Conservation (phyloP, 2,329 filamentous ascomycete genomes). For the Fusarium xylarioides region DNA sequence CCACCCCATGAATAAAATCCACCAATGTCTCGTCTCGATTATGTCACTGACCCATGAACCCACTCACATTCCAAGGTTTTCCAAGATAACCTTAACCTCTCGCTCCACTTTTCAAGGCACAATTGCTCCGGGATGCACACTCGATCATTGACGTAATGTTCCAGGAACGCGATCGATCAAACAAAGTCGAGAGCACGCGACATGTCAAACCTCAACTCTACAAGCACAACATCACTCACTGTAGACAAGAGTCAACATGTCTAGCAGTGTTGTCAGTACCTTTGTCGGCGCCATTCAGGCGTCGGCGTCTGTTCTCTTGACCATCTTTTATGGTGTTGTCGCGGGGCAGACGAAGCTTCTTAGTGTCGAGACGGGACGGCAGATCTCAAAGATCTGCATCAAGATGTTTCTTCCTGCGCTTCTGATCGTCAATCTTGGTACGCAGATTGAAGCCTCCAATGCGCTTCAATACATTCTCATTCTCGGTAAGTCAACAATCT, state of each 20-base stretch:
- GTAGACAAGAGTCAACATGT: neutral
- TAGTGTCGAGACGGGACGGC: constrained; percentile 24
- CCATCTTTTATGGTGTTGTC: constrained; percentile 27
- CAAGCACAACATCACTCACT: neutral
- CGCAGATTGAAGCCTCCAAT: constrained; percentile 22
- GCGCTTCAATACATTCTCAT: constrained; percentile 15
- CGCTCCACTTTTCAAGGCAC: constrained; percentile 14
- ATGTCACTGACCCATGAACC: constrained; percentile 1
- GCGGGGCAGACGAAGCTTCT: constrained; percentile 24
- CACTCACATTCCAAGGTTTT: neutral
- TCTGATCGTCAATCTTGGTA: constrained; percentile 24
- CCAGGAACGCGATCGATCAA: neutral
- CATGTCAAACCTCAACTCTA: neutral
- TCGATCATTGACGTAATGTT: constrained; percentile 18
- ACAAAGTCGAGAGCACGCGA: neutral
- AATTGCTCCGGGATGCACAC: constrained; percentile 10
- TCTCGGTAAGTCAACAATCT: neutral
- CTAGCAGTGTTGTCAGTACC: constrained; percentile 17
- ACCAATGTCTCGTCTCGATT: neutral
- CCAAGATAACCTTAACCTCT: constrained; percentile 11
- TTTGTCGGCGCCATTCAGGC: constrained; percentile 32
- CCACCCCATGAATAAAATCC: neutral
- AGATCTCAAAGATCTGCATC: constrained; percentile 29
- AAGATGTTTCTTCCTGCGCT: constrained; percentile 32
- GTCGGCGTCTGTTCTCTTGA: constrained; percentile 29